Base-by-base conservation (phyloP, 1,284 basidiomycete genomes). In the Inonotus hispidus region DNA sequence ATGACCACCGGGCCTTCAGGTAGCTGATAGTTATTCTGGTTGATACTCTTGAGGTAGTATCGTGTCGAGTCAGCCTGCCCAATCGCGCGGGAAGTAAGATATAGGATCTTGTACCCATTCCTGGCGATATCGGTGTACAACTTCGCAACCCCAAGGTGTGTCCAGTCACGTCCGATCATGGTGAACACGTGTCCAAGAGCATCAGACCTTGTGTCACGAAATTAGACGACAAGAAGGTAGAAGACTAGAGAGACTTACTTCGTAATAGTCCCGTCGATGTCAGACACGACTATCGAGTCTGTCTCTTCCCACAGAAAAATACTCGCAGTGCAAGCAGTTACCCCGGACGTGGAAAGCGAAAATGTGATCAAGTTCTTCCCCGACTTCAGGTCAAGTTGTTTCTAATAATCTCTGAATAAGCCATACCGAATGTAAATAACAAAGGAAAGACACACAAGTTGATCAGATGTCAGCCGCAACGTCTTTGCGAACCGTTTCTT, bases 131-230 rank as follows among this genome's bases (percentile, higher is more conserved):
- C 97, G 2, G 94, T 98, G 75, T 99, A 99, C 21, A 99, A 81
- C 75, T 99, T 99, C 5, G 97, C 97, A 19, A 99, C 96, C 16
- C 97, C 97, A 16, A 93, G 79, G 72, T 99, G 97, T 3, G 97
- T 99, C 97, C 97, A 99, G 74, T 99, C 97, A n/a, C 96, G 86
- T 3, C 97, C 97, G 67, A 99, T 97, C 84, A 98, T 95, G 3
- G 95, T 96, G 71, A 97, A 97, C 55, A 99, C 89, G 71, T 99
- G 97, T 0, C 97, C 97, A 2, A 99, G 79, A 0, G 95, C 97
- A 74, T 99, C 97, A 1, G 95, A 98, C 72, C 93, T 96, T 58
- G 50, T 39, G 43, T 65, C 27, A 60, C 38, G 39, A 52, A 49
- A 61, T 53, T 41, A 60, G 35, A 25, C 58, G 59, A 39, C 4